Base-by-base conservation (phyloP, 768 basidiomycete species). In the Obba rivulosa region DNA sequence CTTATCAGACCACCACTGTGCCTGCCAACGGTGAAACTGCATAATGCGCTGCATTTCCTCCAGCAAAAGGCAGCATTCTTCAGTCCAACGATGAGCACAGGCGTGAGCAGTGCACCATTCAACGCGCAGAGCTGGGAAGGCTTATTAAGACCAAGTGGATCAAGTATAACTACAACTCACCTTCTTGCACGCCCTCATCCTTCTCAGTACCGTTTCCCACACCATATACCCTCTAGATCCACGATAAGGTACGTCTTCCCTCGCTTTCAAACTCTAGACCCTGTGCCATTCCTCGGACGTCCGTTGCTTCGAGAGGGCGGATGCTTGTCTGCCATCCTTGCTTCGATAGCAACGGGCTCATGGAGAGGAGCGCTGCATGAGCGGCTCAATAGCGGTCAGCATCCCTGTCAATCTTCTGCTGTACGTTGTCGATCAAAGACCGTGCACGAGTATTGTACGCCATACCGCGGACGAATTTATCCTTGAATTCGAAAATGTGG, bases 31-130 rank as follows among this genome's bases (percentile, higher is more conserved):
- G 16, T 20, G 22, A 17, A 44, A 44, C 5, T 20, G 43, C n/a
- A 51, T n/a, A 11, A 43, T 44, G 11, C 49, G 50, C 8, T 53
- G 52, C 53, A 52, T 51, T 35, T 59, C 57, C 28, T 59, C 57
- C 3, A 37, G 20, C 22, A 59, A 9, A 14, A 56, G 56, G 13
- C 43, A 13, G 18, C 46, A 44, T 34, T 59, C 55, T 44, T 59
- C 55, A 13, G 39, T 21, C 55, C 55, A 59, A n/a, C 57, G 49
- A 4, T 18, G 8, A 8, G 44, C 43, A 2, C 51, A 43, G 1
- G 50, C 49, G 4, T 45, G 49, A 8, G 45, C 50, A 21, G 48
- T 50, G 20, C 41, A 40, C 52, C 55, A 57, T 37, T 54, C 55
- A 3, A 51, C 21, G 13, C 52, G 55, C 17, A 53, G 34, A 2